Evolutionary conservation across 169 alveolate genomes (phyloP).

Genomic region (Plasmodium fragile): DNA sequence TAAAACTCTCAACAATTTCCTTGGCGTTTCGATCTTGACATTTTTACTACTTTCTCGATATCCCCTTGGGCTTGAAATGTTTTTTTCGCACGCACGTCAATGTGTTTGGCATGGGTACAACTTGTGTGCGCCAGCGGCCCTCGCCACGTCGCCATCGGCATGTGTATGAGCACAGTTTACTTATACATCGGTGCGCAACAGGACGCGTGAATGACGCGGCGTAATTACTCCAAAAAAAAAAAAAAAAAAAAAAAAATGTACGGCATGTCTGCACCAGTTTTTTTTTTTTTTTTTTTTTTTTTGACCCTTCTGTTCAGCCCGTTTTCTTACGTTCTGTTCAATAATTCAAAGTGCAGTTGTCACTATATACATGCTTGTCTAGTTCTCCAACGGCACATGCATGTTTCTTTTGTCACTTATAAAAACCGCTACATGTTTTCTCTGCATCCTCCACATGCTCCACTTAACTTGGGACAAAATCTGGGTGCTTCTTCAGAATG

Average conservation of each 20-base stretch:
- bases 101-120: neutral
- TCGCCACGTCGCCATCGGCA: neutral
- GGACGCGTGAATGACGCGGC: neutral
- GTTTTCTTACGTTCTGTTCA: neutral
- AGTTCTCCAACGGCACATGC: neutral
- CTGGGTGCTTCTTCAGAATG: slow-evolving; percentile 72
- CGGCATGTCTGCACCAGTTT: neutral
- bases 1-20: neutral
- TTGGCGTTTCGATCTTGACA: neutral
- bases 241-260: too few relatives aligned
- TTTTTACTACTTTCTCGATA: neutral
- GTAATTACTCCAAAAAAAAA: neutral
- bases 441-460: neutral
- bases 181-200: neutral
- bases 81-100: neutral
- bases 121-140: neutral
- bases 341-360: neutral
- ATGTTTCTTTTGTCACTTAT: neutral
- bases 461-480: slow-evolving; percentile 55
- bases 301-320: neutral
- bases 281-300: neutral
- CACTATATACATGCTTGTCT: neutral
- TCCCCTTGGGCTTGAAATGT: neutral
- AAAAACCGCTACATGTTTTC: neutral
- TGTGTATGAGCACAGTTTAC: neutral